These are phyloP conservation scores for Forsythia suspensa DNA, from an alignment of 257 asterid species.

Conservation along the genomic window DNA sequence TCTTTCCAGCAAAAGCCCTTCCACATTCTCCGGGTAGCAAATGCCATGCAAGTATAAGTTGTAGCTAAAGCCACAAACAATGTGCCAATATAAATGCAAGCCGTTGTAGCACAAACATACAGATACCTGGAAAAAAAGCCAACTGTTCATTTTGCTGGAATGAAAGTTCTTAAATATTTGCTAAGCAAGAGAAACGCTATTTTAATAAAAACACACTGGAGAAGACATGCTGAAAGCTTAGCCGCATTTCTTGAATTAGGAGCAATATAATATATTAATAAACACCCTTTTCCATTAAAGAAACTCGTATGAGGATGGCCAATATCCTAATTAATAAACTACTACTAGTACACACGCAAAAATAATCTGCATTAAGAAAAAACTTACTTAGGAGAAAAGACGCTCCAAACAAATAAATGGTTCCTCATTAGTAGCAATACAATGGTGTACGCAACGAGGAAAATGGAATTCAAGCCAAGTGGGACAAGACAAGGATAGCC, in stretches of 20 bases:
- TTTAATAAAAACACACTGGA: neutral
- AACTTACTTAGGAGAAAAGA: conserved; percentile 92
- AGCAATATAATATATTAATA: neutral
- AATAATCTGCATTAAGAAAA: neutral
- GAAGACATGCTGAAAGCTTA: neutral
- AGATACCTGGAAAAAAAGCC: conserved; percentile 54
- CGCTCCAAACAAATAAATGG: conserved; percentile 93
- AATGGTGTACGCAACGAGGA: conserved; percentile 67
- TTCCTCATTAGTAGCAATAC: conserved; percentile 79
- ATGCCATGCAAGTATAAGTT: conserved; percentile 41
- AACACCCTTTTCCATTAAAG: neutral
- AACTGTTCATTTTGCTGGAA: neutral
- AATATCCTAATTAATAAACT: neutral
- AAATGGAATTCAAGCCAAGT: conserved; percentile 62
- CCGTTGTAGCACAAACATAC: conserved; percentile 78
- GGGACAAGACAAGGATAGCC: conserved; percentile 81
- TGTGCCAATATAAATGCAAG: conserved; percentile 63
- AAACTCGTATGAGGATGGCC: neutral
- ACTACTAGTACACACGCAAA: neutral
- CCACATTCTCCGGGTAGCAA: conserved; percentile 34
- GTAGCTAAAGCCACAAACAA: conserved; percentile 47
- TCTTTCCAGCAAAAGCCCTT: conserved; percentile 18
- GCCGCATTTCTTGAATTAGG: too few relatives aligned
- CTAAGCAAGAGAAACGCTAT: too few relatives aligned
- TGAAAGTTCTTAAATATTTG: neutral